phyloP scores from a whole-genome alignment of 2,329 filamentous ascomycete genomes.

The Microcyclospora pomicola region DNA sequence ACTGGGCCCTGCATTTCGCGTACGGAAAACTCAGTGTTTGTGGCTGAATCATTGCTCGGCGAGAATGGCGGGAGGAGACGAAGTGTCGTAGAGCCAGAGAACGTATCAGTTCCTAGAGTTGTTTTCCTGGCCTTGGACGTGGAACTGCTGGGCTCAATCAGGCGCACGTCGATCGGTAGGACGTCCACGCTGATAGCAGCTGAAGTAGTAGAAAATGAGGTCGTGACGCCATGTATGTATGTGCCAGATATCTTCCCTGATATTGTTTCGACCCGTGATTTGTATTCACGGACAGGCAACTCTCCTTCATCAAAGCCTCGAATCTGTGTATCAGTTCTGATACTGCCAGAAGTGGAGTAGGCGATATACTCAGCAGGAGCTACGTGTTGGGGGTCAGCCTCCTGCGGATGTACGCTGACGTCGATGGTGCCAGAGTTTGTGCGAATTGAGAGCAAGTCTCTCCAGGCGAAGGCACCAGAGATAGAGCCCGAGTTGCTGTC shows the following conservation, averaged over 20 bases:
- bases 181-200: constrained; percentile 26
- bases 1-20: neutral
- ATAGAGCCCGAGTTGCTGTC: constrained; percentile 28
- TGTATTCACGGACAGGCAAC: constrained; percentile 29
- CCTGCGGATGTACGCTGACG: constrained; percentile 26
- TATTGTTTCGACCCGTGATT: constrained; percentile 24
- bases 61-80: constrained; percentile 23
- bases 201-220: constrained; percentile 23
- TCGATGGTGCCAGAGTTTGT: constrained; percentile 29
- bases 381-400: constrained; percentile 13
- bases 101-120: constrained; percentile 22
- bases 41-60: constrained; percentile 7
- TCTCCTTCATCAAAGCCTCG: neutral
- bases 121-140: constrained; percentile 5
- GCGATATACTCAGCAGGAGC: constrained; percentile 25
- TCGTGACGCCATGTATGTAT: constrained; percentile 28
- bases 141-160: constrained; percentile 4
- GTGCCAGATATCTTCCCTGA: constrained; percentile 26
- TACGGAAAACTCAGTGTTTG: neutral
- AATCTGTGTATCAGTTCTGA: constrained; percentile 22
- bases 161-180: constrained; percentile 18
- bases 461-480: constrained; percentile 27
- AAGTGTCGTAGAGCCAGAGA: constrained; percentile 23
- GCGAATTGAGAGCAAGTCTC: constrained; percentile 27
- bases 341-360: constrained; percentile 24